Conservation (phyloP, 805 yeast genomes). For the Candida piceae region DNA sequence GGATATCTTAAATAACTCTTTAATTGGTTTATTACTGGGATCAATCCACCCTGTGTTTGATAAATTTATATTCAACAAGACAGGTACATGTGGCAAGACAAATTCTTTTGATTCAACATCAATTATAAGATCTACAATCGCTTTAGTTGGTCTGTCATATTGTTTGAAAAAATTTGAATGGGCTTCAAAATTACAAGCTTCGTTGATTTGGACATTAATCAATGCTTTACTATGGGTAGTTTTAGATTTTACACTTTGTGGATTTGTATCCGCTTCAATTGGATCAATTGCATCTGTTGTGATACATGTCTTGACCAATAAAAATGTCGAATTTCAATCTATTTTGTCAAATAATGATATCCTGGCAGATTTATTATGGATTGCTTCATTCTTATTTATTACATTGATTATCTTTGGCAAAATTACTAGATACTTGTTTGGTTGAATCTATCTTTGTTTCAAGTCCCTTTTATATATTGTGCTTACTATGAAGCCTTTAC, state of each 20-base stretch:
- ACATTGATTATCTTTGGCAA: slow-evolving; percentile 66
- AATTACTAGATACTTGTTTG: slow-evolving; percentile 44
- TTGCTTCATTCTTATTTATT: slow-evolving; percentile 61
- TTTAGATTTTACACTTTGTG: slow-evolving; percentile 21
- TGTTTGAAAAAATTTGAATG: slow-evolving; percentile 68
- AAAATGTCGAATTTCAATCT: neutral
- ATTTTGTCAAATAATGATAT: slow-evolving; percentile 9
- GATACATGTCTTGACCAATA: slow-evolving; percentile 8
- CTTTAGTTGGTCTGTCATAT: slow-evolving; percentile 65
- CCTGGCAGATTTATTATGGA: slow-evolving; percentile 45
- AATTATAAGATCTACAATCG: slow-evolving; percentile 42
- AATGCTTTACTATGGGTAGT: slow-evolving; percentile 62
- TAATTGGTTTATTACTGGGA: slow-evolving; percentile 61
- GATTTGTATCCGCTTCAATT: slow-evolving; percentile 16
- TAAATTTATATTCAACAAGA: slow-evolving; percentile 8
- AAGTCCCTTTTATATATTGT: too few relatives aligned
- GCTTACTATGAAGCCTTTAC: too few relatives aligned
- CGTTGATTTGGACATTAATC: slow-evolving; percentile 55
- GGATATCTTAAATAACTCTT: slow-evolving; percentile 27
- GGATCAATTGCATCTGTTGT: slow-evolving; percentile 15
- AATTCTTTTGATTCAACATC: slow-evolving; percentile 14
- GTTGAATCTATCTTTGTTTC: neutral
- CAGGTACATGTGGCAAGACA: slow-evolving; percentile 1
- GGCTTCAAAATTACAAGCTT: slow-evolving; percentile 61
- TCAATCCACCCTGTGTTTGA: slow-evolving; percentile 42